Conservation (phyloP, 768 basidiomycete species). For the Pseudohyphozyma bogoriensis region DNA sequence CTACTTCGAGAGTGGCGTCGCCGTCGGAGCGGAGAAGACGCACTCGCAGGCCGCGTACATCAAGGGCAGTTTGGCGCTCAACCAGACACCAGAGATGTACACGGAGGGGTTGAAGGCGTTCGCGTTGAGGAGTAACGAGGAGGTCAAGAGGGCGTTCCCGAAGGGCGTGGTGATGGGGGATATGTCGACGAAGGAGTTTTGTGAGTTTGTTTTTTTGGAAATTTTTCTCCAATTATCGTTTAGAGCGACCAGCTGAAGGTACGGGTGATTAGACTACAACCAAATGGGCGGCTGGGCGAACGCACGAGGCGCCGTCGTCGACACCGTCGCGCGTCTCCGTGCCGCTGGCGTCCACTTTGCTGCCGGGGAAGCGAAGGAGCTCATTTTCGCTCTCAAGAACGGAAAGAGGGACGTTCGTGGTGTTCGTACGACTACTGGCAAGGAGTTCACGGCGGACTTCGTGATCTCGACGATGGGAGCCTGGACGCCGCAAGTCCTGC, state of each 20-base stretch:
- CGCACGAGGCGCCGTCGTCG: constrained; percentile 23
- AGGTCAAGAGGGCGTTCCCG: constrained; percentile 1
- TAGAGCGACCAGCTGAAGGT: no score
- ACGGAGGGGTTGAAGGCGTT: not conserved
- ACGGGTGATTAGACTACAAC: constrained; percentile 14
- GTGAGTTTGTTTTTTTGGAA: not conserved
- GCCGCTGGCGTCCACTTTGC: constrained; percentile 51
- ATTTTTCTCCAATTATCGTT: no score
- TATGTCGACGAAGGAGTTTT: not conserved
- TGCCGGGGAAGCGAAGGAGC: constrained; percentile 47
- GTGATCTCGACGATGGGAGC: constrained; percentile 66
- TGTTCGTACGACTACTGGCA: constrained; percentile 54
- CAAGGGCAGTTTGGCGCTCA: not conserved
- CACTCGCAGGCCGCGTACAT: constrained; percentile 14
- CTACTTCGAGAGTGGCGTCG: constrained; percentile 32
- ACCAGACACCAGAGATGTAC: not conserved
- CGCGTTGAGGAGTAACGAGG: not conserved
- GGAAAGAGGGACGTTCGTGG: constrained; percentile 42
- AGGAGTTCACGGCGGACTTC: constrained; percentile 45
- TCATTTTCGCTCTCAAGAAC: constrained; percentile 39
- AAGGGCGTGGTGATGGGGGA: not conserved
- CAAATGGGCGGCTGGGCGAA: constrained; percentile 28
- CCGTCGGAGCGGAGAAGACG: not conserved
- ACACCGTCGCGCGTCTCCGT: constrained; percentile 2
- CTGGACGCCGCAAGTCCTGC: constrained; percentile 74